Evolutionary conservation across 2,329 filamentous ascomycete genomes (phyloP).

Genomic region (Paracamarosporium sp.): DNA sequence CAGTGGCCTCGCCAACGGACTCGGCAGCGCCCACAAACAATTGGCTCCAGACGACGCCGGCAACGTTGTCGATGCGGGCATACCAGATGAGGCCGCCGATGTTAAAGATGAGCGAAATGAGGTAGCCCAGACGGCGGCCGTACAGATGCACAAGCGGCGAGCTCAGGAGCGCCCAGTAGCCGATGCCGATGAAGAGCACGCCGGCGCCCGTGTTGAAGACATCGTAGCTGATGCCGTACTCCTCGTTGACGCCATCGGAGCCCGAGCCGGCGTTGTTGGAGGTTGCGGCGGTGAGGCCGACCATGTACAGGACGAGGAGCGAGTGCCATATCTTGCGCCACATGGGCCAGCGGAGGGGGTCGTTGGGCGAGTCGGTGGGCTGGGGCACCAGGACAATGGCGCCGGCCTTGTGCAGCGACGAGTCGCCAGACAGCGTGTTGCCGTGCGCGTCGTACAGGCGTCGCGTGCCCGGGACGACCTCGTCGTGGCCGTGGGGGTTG

Average conservation of each 20-base stretch:
- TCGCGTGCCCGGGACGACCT: slow-evolving; percentile 25
- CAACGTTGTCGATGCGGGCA: slow-evolving; percentile 22
- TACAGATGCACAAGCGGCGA: slow-evolving; percentile 26
- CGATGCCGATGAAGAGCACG: slow-evolving; percentile 25
- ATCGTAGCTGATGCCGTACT: slow-evolving; percentile 26
- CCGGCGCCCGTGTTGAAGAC: slow-evolving; percentile 27
- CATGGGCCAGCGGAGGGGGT: slow-evolving; percentile 60
- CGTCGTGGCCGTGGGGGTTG: slow-evolving; percentile 18
- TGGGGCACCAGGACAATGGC: slow-evolving; percentile 59
- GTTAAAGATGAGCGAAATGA: slow-evolving; percentile 24
- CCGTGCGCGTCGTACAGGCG: slow-evolving; percentile 24
- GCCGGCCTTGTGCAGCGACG: slow-evolving; percentile 30
- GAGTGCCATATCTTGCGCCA: slow-evolving; percentile 49
- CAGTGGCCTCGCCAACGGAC: slow-evolving; percentile 23
- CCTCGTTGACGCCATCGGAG: slow-evolving; percentile 24
- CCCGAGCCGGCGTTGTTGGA: slow-evolving; percentile 27
- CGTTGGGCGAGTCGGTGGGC: slow-evolving; percentile 55
- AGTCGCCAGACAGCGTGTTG: slow-evolving; percentile 39
- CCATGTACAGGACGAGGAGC: slow-evolving; percentile 24
- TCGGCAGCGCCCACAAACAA: slow-evolving; percentile 28
- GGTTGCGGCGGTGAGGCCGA: slow-evolving; percentile 24
- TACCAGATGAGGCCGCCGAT: slow-evolving; percentile 28
- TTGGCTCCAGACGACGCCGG: slow-evolving; percentile 25
- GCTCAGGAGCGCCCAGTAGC: slow-evolving; percentile 25
- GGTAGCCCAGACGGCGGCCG: slow-evolving; percentile 23